Conservation (phyloP, 441 rosid species). For the Biscutella auriculata region DNA sequence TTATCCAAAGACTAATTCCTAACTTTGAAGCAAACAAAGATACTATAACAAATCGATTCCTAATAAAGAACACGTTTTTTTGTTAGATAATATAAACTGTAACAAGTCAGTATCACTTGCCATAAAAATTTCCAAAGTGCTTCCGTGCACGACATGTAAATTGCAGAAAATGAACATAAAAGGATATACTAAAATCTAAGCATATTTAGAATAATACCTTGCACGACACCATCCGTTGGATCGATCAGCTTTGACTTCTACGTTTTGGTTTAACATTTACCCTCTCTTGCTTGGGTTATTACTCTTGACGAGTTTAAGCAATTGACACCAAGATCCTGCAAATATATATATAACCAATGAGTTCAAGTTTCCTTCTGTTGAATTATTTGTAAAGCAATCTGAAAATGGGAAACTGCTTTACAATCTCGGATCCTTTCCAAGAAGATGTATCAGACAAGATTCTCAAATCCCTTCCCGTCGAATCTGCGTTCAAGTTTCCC, state of each 20-base stretch:
- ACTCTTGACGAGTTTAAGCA: neutral
- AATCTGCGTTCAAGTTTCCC: slow-evolving; percentile 49
- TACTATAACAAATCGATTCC: too few species aligned
- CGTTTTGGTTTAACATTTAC: slow-evolving; percentile 3
- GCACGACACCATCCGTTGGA: slow-evolving; percentile 21
- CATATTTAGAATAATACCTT: slow-evolving; percentile 33
- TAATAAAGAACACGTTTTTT: neutral
- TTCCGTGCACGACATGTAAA: slow-evolving; percentile 15
- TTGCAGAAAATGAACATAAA: slow-evolving; percentile 17
- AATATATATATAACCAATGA: neutral
- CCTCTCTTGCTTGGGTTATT: neutral
- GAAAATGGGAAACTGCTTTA: slow-evolving; percentile 40
- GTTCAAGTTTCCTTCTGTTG: slow-evolving; percentile 1
- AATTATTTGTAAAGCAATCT: neutral
- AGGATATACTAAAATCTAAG: slow-evolving; percentile 27
- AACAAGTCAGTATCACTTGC: neutral
- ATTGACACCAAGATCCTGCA: neutral
- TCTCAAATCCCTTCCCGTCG: slow-evolving; percentile 34
- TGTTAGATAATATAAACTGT: neutral
- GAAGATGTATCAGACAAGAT: slow-evolving; percentile 19
- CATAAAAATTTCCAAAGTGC: neutral
- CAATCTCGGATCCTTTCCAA: neutral
- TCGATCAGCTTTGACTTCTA: slow-evolving; percentile 14
- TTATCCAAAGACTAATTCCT: slow-evolving; percentile 23
- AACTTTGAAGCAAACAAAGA: too few species aligned